Evolutionary conservation across 2,329 filamentous ascomycete genomes (phyloP), one percentile per base, ranked within the genome.

Genomic region (Davidsoniella neocaledoniae): DNA sequence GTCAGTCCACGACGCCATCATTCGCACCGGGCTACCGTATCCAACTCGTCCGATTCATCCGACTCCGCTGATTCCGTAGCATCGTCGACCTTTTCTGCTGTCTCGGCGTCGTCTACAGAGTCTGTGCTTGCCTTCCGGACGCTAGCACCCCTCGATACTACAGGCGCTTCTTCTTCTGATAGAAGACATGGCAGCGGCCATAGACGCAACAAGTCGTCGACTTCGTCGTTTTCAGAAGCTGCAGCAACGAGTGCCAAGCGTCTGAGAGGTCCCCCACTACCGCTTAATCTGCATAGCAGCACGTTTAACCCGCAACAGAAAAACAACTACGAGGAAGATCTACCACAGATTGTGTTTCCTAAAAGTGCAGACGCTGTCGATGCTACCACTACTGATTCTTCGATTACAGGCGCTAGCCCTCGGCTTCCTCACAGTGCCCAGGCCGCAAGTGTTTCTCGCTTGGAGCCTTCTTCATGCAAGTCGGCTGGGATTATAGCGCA

Each of bases 251-350:
- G 43, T 17, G 41, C 43, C 21, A 45, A 50, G 21, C 49, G 49
- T 12, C 40, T 43, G 16, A 50, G 46, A 23, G 49, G 49, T 10
- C 49, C 49, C 16, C 49, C 49, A 14, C 23, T 46, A n/a, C 49
- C 49, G 10, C 26, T 50, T 5, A 50, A 26, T 33, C 43, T 50
- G 1, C 42, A 38, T 17, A 36, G 46, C 37, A 50, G 49, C 17
- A 43, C 42, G 3, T 43, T 43, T 9, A 26, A 25, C 4, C n/a
- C 16, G 12, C 19, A 23, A 2, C 23, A 43, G 16, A 43, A 16
- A 25, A 23, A 7, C 8, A 26, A 5, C 29, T 26, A 16, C 16
- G 42, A 43, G 14, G 21, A 23, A 21, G 25, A 43, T 43, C 21
- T 16, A 21, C 23, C 23, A 26, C 42, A 43, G 8, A 5, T 43